A percentile compares a stretch with the other conserved stretches of the same genome.
Evolutionary conservation across 2,329 filamentous ascomycete genomes (phyloP).

Genomic region (Cladophialophora chaetospira): DNA sequence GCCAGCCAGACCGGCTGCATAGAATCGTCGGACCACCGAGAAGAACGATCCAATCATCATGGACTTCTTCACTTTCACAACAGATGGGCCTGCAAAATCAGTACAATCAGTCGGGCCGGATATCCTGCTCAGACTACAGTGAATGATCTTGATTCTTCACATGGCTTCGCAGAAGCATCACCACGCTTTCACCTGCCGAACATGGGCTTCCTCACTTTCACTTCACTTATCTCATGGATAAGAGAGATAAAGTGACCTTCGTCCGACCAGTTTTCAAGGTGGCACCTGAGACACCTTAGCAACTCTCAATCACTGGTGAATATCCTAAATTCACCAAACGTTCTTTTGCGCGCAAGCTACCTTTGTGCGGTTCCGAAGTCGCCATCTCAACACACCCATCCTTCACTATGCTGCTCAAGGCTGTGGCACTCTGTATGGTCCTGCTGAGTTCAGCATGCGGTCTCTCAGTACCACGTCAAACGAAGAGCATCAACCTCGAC

Average conservation of each 20-base stretch:
- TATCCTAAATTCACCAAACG: not conserved
- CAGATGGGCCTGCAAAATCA: not conserved
- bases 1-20: not conserved
- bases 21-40: not conserved
- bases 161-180: not conserved
- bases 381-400: not conserved
- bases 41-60: not conserved
- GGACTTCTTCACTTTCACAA: not conserved
- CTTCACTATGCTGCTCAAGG: not conserved
- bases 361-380: not conserved
- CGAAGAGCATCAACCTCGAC: not conserved
- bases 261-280: not conserved
- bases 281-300: not conserved
- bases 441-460: not conserved
- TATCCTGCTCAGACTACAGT: not conserved
- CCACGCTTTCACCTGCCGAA: not conserved
- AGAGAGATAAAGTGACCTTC: not conserved
- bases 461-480: not conserved
- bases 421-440: not conserved
- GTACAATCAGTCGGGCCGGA: constrained; percentile 4
- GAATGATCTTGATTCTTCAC: not conserved
- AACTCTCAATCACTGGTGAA: not conserved
- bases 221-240: not conserved
- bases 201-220: not conserved
- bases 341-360: not conserved